These are phyloP conservation scores for Paramecium biaurelia DNA, from an alignment of 73 alveolate species.

Conservation along the genomic window DNA sequence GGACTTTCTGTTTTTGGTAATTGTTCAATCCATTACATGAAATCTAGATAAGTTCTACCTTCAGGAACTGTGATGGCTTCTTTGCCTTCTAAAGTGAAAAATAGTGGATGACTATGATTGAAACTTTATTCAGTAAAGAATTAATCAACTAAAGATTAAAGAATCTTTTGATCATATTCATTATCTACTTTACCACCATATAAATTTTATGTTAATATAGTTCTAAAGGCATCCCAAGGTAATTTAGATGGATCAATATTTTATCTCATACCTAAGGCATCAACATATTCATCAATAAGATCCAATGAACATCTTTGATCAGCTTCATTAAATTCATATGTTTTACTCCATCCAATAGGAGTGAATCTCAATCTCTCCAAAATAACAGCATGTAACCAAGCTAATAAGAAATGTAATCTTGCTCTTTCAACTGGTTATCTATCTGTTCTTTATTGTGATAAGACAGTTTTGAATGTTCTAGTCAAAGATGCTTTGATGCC, in stretches of 20 bases:
- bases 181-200: constrained; percentile 99
- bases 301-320: constrained; percentile 99
- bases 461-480: constrained; percentile 89
- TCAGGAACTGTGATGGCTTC: constrained; percentile 87
- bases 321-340: constrained; percentile 98
- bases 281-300: constrained; percentile 98
- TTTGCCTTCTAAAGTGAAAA: constrained; percentile 61
- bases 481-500: constrained; percentile 96
- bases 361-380: constrained; percentile 92
- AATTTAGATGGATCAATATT: constrained; percentile 94
- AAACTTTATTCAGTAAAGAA: constrained; percentile 86
- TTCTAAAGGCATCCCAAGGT: constrained; percentile 99
- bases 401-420: constrained; percentile 96
- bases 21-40: constrained; percentile 86
- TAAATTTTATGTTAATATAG: constrained; percentile 87
- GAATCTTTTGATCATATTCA: constrained; percentile 96
- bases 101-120: constrained; percentile 82
- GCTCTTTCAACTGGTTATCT: constrained; percentile 94
- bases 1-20: constrained; percentile 95
- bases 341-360: constrained; percentile 99
- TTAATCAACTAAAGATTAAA: constrained; percentile 87
- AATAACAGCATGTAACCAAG: constrained; percentile 99
- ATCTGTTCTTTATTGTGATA: constrained; percentile 90
- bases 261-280: constrained; percentile 80
- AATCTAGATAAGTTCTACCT: constrained; percentile 79